Evolutionary conservation across 306 rosid species (phyloP).

Genomic region (Nissolia schottii): DNA sequence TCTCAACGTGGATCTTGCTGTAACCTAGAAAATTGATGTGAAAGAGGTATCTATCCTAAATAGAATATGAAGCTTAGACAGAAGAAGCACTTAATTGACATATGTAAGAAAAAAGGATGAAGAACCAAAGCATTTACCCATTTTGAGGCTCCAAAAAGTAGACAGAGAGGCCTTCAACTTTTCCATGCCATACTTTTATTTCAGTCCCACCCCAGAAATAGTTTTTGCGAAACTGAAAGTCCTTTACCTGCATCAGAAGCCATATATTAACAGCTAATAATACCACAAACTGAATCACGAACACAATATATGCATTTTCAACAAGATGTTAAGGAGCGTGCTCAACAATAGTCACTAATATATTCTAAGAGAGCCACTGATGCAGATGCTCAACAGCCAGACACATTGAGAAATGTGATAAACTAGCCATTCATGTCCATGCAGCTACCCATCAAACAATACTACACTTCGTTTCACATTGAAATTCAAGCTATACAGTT

Average conservation of each 20-base stretch:
- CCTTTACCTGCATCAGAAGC: constrained; percentile 66
- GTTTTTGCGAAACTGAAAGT: constrained; percentile 46
- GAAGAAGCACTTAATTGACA: neutral
- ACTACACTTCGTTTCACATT: neutral
- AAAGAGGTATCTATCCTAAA: neutral
- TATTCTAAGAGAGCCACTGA: constrained; percentile 10
- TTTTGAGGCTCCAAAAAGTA: constrained; percentile 97
- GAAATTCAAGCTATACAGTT: neutral
- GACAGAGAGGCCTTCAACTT: constrained; percentile 88
- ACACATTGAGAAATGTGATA: neutral
- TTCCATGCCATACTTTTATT: constrained; percentile 89
- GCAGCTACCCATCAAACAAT: constrained; percentile 4
- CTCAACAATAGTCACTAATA: neutral
- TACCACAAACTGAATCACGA: neutral
- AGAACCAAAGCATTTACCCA: constrained; percentile 52
- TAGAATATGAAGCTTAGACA: neutral
- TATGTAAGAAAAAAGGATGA: neutral
- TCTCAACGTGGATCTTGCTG: constrained; percentile 3
- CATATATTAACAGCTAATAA: constrained; percentile 6
- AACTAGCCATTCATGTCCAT: neutral
- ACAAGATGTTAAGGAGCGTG: constrained; percentile 12
- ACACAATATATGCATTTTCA: constrained; percentile 8
- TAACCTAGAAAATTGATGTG: constrained; percentile 12
- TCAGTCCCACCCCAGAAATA: constrained; percentile 86
- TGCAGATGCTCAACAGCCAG: constrained; percentile 2